Conservation (phyloP, 2,329 filamentous ascomycete species). For the Sclerotinia minor region DNA sequence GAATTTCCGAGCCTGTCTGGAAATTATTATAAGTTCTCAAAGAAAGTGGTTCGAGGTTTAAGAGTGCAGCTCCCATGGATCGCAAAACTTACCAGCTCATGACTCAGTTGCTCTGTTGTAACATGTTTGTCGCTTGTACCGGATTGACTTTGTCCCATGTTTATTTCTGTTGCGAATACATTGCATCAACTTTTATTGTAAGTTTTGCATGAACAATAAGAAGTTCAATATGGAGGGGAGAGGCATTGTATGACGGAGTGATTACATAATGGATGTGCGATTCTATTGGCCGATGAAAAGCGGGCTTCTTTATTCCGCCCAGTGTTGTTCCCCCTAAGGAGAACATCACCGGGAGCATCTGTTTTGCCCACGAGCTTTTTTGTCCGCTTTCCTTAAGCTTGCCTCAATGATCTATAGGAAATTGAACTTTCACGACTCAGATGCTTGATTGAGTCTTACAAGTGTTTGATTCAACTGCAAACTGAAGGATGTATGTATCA, state of each 20-base stretch:
- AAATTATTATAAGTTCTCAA: not conserved
- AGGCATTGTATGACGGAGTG: conserved; percentile 1
- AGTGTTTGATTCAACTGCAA: no score
- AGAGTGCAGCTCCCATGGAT: conserved; percentile 18
- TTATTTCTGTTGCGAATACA: conserved; percentile 22
- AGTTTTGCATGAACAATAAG: not conserved
- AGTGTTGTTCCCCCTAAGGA: not conserved
- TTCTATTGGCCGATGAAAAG: not conserved
- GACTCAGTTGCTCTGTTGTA: conserved; percentile 40
- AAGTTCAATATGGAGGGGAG: not conserved
- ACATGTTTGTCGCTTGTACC: conserved; percentile 32
- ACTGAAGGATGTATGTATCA: no score
- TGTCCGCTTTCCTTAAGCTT: not conserved
- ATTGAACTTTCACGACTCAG: not conserved
- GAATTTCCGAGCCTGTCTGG: conserved; percentile 58
- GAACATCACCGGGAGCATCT: not conserved
- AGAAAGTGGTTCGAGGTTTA: conserved; percentile 5
- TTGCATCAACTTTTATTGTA: not conserved
- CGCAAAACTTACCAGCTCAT: conserved; percentile 38
- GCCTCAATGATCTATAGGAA: not conserved
- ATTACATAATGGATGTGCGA: not conserved
- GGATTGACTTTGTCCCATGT: conserved; percentile 43
- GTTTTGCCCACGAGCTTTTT: not conserved
- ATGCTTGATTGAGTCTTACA: not conserved
- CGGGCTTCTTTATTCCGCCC: not conserved